Conservation (phyloP, 495 filamentous ascomycete species). For the Penicillium parvum region DNA sequence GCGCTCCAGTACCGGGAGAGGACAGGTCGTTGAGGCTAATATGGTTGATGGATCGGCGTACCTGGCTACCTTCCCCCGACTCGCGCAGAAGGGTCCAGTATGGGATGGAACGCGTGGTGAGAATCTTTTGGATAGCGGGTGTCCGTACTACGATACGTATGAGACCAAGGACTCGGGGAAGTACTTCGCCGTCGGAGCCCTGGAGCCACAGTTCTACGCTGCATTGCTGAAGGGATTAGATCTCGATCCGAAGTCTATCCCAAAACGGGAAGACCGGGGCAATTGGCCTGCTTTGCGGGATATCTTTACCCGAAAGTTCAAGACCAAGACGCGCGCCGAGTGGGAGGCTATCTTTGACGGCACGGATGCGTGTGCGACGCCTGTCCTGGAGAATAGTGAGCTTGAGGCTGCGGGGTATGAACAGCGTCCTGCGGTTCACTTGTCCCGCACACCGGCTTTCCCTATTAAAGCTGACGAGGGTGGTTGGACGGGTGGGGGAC, state of each 20-base stretch:
- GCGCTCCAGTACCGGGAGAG: slow-evolving; percentile 52
- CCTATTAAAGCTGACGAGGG: slow-evolving; percentile 55
- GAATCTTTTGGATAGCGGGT: slow-evolving; percentile 79
- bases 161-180: slow-evolving; percentile 71
- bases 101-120: slow-evolving; percentile 63
- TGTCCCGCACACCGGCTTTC: slow-evolving; percentile 60
- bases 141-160: slow-evolving; percentile 85
- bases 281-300: slow-evolving; percentile 63
- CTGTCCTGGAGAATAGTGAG: slow-evolving; percentile 71
- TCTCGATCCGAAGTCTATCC: slow-evolving; percentile 49
- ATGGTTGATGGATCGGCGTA: slow-evolving; percentile 91
- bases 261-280: slow-evolving; percentile 48
- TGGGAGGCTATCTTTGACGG: slow-evolving; percentile 87
- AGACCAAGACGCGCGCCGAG: slow-evolving; percentile 66
- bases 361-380: slow-evolving; percentile 88
- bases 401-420: slow-evolving; percentile 65
- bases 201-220: slow-evolving; percentile 82
- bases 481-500: slow-evolving; percentile 56
- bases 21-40: slow-evolving; percentile 89
- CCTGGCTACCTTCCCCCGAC: slow-evolving; percentile 69
- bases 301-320: slow-evolving; percentile 61
- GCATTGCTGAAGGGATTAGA: slow-evolving; percentile 61
- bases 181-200: slow-evolving; percentile 85
- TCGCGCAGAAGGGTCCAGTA: slow-evolving; percentile 51
- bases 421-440: slow-evolving; percentile 68